Evolutionary conservation across 2,329 filamentous ascomycete genomes (phyloP), one percentile per base, ranked within the genome.

Genomic region (Colletotrichum sansevieriae): DNA sequence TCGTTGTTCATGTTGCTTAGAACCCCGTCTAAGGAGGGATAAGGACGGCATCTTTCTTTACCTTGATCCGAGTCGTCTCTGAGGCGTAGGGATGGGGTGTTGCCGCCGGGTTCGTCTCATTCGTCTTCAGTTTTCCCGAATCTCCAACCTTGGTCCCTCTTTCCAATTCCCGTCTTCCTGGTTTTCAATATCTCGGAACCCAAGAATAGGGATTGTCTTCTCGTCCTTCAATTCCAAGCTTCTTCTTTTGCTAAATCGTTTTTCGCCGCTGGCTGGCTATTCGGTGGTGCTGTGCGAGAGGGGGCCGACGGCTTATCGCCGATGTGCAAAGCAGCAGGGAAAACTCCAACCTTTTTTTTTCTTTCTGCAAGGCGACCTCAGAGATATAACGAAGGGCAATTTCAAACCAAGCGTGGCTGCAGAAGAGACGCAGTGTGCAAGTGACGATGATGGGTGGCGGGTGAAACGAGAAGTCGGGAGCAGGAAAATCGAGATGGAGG

Each of bases 31-130:
- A 63, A 77, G 71, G 8, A 76, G 72, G 29, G 76, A 76, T 44
- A 80, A 74, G 18, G 76, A 76, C 44, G 76, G 77, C 78, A 80
- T 80, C 44, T 69, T 68, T 49, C 12, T 46, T 44, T 29, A 33
- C 4, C 4, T 8, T 52, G 22, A 15, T 47, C 43, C 11, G 10
- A 57, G 66, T 68, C 56, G 56, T 35, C 33, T 37, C 47, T 37
- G 12, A 10, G 60, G 49, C 13, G 55, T 37, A 44, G 56, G 56
- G 54, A 59, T 49, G 47, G 25, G 59, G 54, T 33, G 33, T 20
- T 47, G 13, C 37, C 15, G 46, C 35, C 47, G 66, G 43, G 52
- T 58, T 61, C 66, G 62, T 66, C 47, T 69, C 49, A 61, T 68
- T 64, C 65, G 61, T 55, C 25, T 54, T 8, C 35, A 22, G 25